Base-by-base conservation (phyloP, 2,329 filamentous ascomycete genomes). In the Raffaelea ambrosiae region DNA sequence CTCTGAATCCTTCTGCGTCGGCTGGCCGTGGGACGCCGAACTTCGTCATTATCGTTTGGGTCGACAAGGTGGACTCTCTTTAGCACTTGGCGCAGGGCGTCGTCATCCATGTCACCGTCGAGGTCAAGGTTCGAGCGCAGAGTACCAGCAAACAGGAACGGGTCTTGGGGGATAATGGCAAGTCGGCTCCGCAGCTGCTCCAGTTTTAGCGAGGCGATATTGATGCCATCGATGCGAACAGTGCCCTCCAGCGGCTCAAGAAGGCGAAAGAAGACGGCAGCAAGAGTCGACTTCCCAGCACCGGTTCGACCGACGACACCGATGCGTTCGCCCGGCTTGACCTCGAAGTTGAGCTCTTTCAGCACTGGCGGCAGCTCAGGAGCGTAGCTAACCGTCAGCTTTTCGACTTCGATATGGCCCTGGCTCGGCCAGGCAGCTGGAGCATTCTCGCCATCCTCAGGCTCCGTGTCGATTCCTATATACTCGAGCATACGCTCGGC, bases 91-190 rank as follows among this genome's bases (percentile, higher is more conserved):
- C 77, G 80, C 13, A 84, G 67, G 48, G 78, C 75, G n/a, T 79
- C 65, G 56, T 84, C 80, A 1, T 71, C 74, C 53, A 81, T 74
- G 52, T 77, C 69, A 52, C 70, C 69, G 61, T 83, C 82, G 2
- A 80, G 78, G 54, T 84, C 81, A 4, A 84, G 65, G 51, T 84
- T 84, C 43, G 70, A 74, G 40, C 80, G 69, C 44, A 84, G 72
- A 1, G 80, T 83, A 41, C 81, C 81, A 46, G 75, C 74, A 68
- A 84, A 84, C 4, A 84, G 66, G 2, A 80, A 83, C 1, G 81
- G 80, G 49, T 84, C 81, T 58, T 84, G 81, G 0, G 81, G 81
- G 48, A 84, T 84, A 57, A 84, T 84, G 40, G 76, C 74, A 7
- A 84, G 66, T 22, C 79, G 72, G 43, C 73, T 78, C 10, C 81